These are phyloP conservation scores for Cystobasidium ongulense DNA, from an alignment of 768 basidiomycete species.

Conservation along the genomic window DNA sequence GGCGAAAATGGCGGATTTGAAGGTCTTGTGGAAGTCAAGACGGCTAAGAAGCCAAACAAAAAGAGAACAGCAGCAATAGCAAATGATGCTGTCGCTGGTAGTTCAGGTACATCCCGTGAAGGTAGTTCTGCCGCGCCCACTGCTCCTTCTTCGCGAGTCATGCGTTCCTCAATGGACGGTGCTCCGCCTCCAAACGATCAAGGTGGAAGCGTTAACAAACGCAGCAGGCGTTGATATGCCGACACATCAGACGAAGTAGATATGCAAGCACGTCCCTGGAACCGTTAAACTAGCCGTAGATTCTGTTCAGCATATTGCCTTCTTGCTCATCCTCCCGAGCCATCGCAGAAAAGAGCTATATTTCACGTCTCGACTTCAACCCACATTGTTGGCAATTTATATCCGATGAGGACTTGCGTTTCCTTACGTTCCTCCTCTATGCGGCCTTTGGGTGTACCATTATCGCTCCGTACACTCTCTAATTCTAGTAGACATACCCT, in stretches of 20 bases:
- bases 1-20: constrained; percentile 59
- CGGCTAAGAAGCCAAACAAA: background rate
- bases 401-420: no score
- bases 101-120: constrained; percentile 3
- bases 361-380: no score
- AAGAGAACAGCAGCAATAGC: constrained; percentile 11
- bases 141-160: background rate
- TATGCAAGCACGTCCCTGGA: background rate
- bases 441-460: no score
- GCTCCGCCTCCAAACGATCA: background rate
- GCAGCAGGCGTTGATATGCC: background rate
- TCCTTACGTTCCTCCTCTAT: no score
- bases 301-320: no score
- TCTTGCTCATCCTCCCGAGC: no score
- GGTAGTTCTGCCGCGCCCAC: background rate
- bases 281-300: background rate
- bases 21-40: constrained; percentile 52
- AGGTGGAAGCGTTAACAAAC: background rate
- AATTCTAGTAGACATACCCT: no score
- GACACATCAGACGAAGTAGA: background rate
- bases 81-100: background rate
- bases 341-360: no score
- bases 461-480: no score
- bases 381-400: no score
- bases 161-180: background rate